phyloP scores from a whole-genome alignment of 2,329 filamentous ascomycete genomes.

The Alternaria brassicae region DNA sequence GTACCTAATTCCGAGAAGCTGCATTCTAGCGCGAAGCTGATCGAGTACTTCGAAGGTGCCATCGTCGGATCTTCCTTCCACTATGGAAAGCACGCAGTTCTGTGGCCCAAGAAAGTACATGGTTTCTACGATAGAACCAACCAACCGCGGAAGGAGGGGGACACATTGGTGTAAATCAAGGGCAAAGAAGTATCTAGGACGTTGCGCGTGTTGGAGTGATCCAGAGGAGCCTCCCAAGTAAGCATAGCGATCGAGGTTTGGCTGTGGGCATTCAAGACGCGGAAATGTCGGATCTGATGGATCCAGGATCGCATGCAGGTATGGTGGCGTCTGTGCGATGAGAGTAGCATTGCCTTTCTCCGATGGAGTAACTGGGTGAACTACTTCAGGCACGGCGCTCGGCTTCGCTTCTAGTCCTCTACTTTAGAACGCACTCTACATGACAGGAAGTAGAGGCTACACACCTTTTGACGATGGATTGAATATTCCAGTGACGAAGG shows the following conservation, averaged over 20 bases:
- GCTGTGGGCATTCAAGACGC: conserved; percentile 28
- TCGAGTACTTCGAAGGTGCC: conserved; percentile 61
- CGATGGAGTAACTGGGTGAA: conserved; percentile 4
- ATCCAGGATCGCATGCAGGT: conserved; percentile 29
- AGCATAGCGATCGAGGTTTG: conserved; percentile 24
- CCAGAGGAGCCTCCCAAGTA: conserved; percentile 18
- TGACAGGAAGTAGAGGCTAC: neutral
- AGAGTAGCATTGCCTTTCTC: conserved; percentile 21
- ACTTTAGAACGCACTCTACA: neutral
- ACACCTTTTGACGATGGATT: conserved; percentile 7
- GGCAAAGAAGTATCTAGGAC: conserved; percentile 56
- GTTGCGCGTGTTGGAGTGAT: conserved; percentile 8
- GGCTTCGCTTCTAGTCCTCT: conserved; percentile 7
- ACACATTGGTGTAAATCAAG: conserved; percentile 59
- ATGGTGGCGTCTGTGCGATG: conserved; percentile 20
- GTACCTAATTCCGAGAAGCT: conserved; percentile 50
- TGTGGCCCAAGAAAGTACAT: conserved; percentile 60
- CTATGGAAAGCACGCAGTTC: conserved; percentile 61
- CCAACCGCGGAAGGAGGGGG: conserved; percentile 57
- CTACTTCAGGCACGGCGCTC: neutral
- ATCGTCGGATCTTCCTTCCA: conserved; percentile 64
- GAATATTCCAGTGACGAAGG: conserved; percentile 7
- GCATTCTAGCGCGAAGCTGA: conserved; percentile 51
- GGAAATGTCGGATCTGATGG: conserved; percentile 20
- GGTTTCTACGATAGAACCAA: conserved; percentile 61